Base-by-base conservation (phyloP, 1,284 basidiomycete genomes). In the Thelephora terrestris region DNA sequence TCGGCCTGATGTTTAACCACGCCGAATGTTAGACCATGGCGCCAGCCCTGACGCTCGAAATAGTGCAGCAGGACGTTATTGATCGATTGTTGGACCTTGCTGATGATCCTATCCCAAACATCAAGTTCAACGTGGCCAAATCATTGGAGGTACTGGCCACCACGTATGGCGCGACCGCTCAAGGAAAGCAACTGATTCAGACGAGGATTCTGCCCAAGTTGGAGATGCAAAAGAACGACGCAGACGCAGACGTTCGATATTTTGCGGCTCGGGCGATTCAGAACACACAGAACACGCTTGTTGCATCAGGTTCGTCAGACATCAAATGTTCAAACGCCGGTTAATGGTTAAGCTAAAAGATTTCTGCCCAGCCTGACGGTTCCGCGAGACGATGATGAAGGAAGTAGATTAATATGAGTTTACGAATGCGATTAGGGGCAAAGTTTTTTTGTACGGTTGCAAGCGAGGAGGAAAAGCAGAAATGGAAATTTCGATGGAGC, bases 101-200 rank as follows among this genome's bases (percentile, higher is more conserved):
- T 18, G 75, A 76, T 47, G 96, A 99, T 65, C 85, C 91, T 7
- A 99, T 99, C 61, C 96, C 96, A 50, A 99, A 99, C 70, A 99
- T 99, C 65, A 88, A 96, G 39, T 99, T 99, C 78, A 99, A 99
- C 65, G 93, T 98, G 29, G 90, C 94, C 42, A 98, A 98, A 67
- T 86, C 90, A 17, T 72, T 96, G 57, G 92, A 97, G 70, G 82
- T 90, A 23, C 74, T 97, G 47, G 88, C 89, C 0, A 71, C 71
- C 17, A 81, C 87, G 1, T 84, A 91, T 52, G 78, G 74, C 10
- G 66, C 64, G 46, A 72, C 73, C 27, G 67, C 81, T 2, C 89
- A 91, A 50, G 94, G 93, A 7, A 77, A 75, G 52, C 78, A 84
- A 55, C 75, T 95, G 49, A 75, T 87, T 40, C 74, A 76, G 57